Base-by-base conservation (phyloP, 257 asterid genomes). In the Scutellaria minor region DNA sequence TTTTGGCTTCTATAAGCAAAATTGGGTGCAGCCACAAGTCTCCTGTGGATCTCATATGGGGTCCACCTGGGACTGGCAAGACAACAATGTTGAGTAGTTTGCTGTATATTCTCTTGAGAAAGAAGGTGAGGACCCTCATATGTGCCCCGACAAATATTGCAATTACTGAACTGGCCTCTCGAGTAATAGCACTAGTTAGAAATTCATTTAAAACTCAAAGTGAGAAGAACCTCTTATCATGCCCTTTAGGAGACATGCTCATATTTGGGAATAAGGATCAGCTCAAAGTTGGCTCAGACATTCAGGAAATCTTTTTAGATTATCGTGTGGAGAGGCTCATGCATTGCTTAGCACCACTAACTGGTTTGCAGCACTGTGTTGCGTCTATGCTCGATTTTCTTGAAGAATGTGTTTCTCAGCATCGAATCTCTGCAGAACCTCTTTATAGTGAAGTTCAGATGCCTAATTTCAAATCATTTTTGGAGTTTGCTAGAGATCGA, bases 51-150 rank as follows among this genome's bases (percentile, higher is more conserved):
- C 83, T 87, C 66, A 68, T 83, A 71, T 47, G 90, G 90, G 96
- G 96, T 6, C 90, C 96, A 20, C 92, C 92, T 0, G 89, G 96
- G 52, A 86, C 92, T 0, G 95, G 92, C 51, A 88, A 88, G 75
- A 88, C 90, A 0, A 76, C 73, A 18, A 84, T 87, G 0, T 8
- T 82, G 3, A 82, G 89, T 66, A 44, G 50, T 13, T 27, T 89
- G 78, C 63, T 89, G 11, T 65, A 77, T 73, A 27, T 52, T 10
- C 85, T 86, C 63, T 80, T 81, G 13, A 56, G 42, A 68, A 81
- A 78, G 84, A 77, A 75, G 2, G 78, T 62, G 14, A 81, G 87
- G 61, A 85, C 87, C 7, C 81, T 88, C 18, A 12, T 81, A 7
- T 88, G 96, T 75, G 89, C 96, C 7, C 90, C 92, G 1, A 86